Evolutionary conservation across 768 basidiomycete species (phyloP).

Genomic region (Mycena rebaudengoi): DNA sequence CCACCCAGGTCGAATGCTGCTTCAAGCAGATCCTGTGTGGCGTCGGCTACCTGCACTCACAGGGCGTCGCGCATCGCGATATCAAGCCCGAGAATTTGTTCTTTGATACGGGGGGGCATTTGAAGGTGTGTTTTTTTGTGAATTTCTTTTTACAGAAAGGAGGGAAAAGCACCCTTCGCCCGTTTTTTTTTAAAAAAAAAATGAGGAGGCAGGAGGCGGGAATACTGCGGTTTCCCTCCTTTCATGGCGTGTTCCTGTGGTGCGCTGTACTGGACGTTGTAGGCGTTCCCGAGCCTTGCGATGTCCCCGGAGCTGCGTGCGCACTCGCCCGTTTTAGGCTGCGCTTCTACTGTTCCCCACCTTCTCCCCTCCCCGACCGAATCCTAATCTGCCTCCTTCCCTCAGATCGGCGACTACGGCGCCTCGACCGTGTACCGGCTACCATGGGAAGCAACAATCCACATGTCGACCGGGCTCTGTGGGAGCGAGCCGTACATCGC

Average conservation of each 20-base stretch:
- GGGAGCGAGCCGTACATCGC: constrained; percentile 99
- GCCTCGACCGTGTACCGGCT: constrained; percentile 99
- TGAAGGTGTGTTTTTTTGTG: constrained; percentile 78
- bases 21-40: constrained; percentile 96
- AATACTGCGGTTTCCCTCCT: no score
- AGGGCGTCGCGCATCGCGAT: constrained; percentile 98
- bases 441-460: constrained; percentile 97
- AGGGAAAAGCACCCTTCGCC: neutral
- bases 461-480: constrained; percentile 96
- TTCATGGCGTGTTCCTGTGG: no score
- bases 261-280: no score
- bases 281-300: no score
- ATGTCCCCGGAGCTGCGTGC: no score
- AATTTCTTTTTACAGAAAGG: neutral
- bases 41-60: constrained; percentile 90
- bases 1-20: constrained; percentile 94
- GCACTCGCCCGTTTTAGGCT: no score
- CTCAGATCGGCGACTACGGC: constrained; percentile 96
- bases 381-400: neutral
- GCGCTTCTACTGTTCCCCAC: neutral
- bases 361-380: neutral
- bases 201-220: no score
- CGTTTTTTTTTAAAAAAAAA: no score
- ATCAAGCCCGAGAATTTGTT: constrained; percentile 98
- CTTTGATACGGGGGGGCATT: constrained; percentile 89